Conservation (phyloP, 116 monocot species). For the Trichopus zeylanicus region DNA sequence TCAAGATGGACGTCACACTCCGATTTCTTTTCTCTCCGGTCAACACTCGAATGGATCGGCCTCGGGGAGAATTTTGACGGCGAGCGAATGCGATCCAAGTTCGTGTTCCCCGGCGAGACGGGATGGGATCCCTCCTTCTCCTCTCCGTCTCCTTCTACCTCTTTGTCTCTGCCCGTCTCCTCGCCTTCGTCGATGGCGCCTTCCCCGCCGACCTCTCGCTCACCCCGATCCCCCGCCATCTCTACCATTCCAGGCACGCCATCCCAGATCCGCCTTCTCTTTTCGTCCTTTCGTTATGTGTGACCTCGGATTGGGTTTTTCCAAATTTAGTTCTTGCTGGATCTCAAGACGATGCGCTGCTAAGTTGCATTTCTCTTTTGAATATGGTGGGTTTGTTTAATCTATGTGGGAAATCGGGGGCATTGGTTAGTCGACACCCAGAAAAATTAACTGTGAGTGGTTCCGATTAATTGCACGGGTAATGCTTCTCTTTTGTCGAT, state of each 20-base stretch:
- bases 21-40: too few species aligned
- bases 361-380: too few species aligned
- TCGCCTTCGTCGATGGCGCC: conserved; percentile 12
- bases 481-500: not conserved
- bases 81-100: too few species aligned
- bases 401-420: conserved; percentile 50
- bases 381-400: too few species aligned
- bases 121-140: conserved; percentile 4
- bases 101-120: too few species aligned
- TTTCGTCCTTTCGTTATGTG: too few species aligned
- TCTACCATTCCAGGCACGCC: conserved; percentile 63
- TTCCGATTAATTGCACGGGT: not conserved
- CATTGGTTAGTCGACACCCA: conserved; percentile 62
- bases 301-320: too few species aligned
- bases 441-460: conserved; percentile 54
- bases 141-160: conserved; percentile 11
- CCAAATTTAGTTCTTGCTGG: not conserved
- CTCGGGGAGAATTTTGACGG: too few species aligned
- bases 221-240: conserved; percentile 39
- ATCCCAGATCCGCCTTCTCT: not conserved
- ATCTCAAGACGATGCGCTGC: too few species aligned
- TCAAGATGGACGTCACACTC: too few species aligned
- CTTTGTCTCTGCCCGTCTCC: conserved; percentile 3
- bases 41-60: too few species aligned
- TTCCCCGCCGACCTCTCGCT: conserved; percentile 21